A percentile compares a stretch with the other conserved stretches of the same genome.
phyloP scores from a whole-genome alignment of 306 rosid species.

The Lagenaria siceraria region DNA sequence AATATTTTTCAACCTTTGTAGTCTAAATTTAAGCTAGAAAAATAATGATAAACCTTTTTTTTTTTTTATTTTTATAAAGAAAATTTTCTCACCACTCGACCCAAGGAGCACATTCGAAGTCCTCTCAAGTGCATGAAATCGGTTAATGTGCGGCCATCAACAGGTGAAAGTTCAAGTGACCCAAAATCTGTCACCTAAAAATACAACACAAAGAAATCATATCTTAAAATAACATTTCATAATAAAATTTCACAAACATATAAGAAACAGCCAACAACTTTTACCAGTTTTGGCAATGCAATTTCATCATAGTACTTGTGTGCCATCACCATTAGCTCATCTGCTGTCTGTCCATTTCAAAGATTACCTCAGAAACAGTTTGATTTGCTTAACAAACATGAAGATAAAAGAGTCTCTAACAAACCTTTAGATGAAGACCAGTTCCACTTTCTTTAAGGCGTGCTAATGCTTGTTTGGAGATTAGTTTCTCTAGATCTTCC shows the following conservation, averaged over 20 bases:
- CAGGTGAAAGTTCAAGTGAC: slow-evolving; percentile 98
- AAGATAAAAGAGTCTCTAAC: not conserved
- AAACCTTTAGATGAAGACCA: slow-evolving; percentile 77
- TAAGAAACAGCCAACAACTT: not conserved
- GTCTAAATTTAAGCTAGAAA: too few relatives aligned
- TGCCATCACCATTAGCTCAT: slow-evolving; percentile 61
- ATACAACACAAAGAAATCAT: not conserved
- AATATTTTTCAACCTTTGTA: too few relatives aligned
- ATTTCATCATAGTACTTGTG: slow-evolving; percentile 70
- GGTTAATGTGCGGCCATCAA: slow-evolving; percentile 90
- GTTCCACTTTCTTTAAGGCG: slow-evolving; percentile 72
- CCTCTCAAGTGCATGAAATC: slow-evolving; percentile 99
- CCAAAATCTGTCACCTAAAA: slow-evolving; percentile 81
- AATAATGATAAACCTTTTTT: too few relatives aligned
- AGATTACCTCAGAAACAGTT: not conserved
- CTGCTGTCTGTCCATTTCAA: slow-evolving; percentile 48
- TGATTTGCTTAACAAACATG: not conserved
- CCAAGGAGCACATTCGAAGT: slow-evolving; percentile 67
- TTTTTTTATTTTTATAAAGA: too few relatives aligned
- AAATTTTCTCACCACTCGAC: slow-evolving; percentile 61
- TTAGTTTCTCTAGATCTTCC: slow-evolving; percentile 37
- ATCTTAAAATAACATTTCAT: slow-evolving; percentile 4
- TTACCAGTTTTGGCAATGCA: slow-evolving; percentile 96
- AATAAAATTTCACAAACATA: not conserved
- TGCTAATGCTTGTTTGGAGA: slow-evolving; percentile 51